Base-by-base conservation (phyloP, 495 filamentous ascomycete genomes). In the Xylaria intraflava region DNA sequence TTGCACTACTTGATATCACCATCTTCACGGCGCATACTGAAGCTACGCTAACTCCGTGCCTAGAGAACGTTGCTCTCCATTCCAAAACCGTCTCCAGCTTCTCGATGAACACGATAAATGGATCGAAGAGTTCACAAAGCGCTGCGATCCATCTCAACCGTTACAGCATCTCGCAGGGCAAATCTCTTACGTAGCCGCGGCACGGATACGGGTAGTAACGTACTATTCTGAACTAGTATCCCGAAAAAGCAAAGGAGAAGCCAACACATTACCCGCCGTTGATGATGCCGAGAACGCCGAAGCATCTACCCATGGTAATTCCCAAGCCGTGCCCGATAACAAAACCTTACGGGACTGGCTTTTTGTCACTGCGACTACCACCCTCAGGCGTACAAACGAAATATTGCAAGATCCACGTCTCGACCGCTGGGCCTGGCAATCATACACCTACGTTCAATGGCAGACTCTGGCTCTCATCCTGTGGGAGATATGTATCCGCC, bases 41-140 rank as follows among this genome's bases (percentile, higher is more conserved):
- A 24, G 9, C 24, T 33, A 49, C 0, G 24, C 52, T 48, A 43
- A 48, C 7, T 1, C 17, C 14, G 9, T 46, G n/a, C 22, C 11
- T 17, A 53, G 51, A 35, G 36, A 27, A 20, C 42, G 45, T 29
- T 19, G 11, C 19, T 27, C 36, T 12, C 27, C 52, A 14, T 43
- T 49, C 31, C 44, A 49, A 19, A 22, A 17, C 29, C 52, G 52
- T 36, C 1, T 55, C 7, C 43, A 24, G 14, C 5, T 55, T 20
- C 40, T 55, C 14, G 52, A 55, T n/a, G 52, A 55, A 24, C 38
- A 55, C 27, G 45, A 47, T n/a, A 43, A 36, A 36, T 49, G 44
- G 44, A 36, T 39, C 5, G 52, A 48, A 17, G 35, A 49, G 2
- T 55, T 27, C 17, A 45, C 49, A 33, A n/a, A 43, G 43, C 52